Base-by-base conservation (phyloP, 495 filamentous ascomycete genomes). In the Penicillium goetzii region DNA sequence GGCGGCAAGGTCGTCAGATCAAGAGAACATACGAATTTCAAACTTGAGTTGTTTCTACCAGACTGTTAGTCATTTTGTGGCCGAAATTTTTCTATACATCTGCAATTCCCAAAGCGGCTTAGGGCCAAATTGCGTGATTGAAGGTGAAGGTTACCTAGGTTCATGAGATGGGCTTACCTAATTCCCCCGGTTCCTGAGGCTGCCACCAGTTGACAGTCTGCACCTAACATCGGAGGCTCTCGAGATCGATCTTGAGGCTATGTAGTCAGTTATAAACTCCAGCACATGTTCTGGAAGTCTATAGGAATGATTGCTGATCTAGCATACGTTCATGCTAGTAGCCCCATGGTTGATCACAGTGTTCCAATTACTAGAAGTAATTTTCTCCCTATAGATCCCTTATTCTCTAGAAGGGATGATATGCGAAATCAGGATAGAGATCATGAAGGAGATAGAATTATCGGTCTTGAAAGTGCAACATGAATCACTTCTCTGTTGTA, bases 71-170 rank as follows among this genome's bases (percentile, higher is more conserved):
- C 43, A 47, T 40, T 28, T 47, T 61, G 36, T 41, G 36, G 52
- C 59, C 53, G 56, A 69, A 63, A 52, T 58, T 63, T 68, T 66
- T 69, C 59, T 64, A 64, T 66, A 66, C 58, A 64, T 58, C 45
- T 62, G 45, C n/a, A 56, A 56, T 7, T 26, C 69, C 63, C 45
- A 58, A 70, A 60, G 57, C 38, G 50, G 68, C 51, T 58, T 68
- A 70, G 53, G 41, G 67, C 61, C 36, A 32, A 63, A 70, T 70
- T 61, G 68, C 68, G 68, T 70, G 68, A 64, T 70, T 70, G n/a
- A n/a, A n/a, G n/a, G n/a, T n/a, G n/a, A n/a, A n/a, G n/a, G n/a
- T n/a, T n/a, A n/a, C n/a, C n/a, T n/a, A n/a, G n/a, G n/a, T n/a
- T n/a, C n/a, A n/a, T 68, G 60, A 25, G 26, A 49, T 34, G 32